phyloP scores from a whole-genome alignment of 2,329 filamentous ascomycete species.

The Verticillium isaacii region DNA sequence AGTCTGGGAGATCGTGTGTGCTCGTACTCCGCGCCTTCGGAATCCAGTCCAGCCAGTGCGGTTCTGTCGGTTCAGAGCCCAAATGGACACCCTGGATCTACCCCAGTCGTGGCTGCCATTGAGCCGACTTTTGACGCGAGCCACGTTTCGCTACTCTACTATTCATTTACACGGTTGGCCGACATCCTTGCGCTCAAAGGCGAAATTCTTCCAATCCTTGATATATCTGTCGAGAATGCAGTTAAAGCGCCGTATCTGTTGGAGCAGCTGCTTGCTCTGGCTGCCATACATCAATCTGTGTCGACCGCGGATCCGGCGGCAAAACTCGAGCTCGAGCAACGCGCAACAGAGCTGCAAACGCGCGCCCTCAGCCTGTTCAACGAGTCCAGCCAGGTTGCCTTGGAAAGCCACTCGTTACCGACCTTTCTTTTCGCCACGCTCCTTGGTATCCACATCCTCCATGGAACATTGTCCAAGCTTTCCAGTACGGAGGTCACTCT shows the following conservation, averaged over 20 bases:
- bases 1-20: slow-evolving; percentile 15
- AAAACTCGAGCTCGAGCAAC: no score
- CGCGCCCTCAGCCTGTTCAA: no score
- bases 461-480: slow-evolving; percentile 26
- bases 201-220: slow-evolving; percentile 16
- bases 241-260: slow-evolving; percentile 27
- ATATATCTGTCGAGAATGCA: slow-evolving; percentile 22
- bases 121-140: background rate
- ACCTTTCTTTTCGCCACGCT: slow-evolving; percentile 24
- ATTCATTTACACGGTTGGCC: slow-evolving; percentile 2
- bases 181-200: slow-evolving; percentile 1
- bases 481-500: slow-evolving; percentile 12
- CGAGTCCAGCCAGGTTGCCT: slow-evolving; percentile 3
- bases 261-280: slow-evolving; percentile 30
- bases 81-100: no score
- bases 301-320: slow-evolving; percentile 7
- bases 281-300: slow-evolving; percentile 29
- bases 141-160: slow-evolving; percentile 8
- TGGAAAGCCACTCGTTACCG: slow-evolving; percentile 18
- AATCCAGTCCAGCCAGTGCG: background rate
- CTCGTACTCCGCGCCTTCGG: slow-evolving; percentile 13
- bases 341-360: no score
- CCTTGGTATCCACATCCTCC: slow-evolving; percentile 30
- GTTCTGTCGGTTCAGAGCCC: background rate
- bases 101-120: background rate